Evolutionary conservation across 495 filamentous ascomycete species (phyloP).

Genomic region (Baudoinia panamericana): DNA sequence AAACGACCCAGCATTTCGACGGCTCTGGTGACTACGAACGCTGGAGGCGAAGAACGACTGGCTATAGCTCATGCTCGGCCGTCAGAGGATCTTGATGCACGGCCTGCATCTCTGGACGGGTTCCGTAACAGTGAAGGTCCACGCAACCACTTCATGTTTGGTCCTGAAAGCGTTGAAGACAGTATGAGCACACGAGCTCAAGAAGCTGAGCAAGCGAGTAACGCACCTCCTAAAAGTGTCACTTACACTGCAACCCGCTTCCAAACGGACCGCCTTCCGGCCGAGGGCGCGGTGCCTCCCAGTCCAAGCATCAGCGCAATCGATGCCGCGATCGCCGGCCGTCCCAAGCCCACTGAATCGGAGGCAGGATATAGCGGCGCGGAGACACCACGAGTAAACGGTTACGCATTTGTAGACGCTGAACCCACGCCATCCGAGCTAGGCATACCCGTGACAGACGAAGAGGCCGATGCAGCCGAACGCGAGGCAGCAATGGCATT

Average conservation of each 20-base stretch:
- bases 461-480: constrained; percentile 19
- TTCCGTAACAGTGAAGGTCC: constrained; percentile 52
- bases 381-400: constrained; percentile 78
- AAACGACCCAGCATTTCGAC: constrained; percentile 2
- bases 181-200: constrained; percentile 51
- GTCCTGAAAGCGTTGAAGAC: constrained; percentile 60
- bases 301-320: constrained; percentile 80
- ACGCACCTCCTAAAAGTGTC: constrained; percentile 62
- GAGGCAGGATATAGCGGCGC: constrained; percentile 51
- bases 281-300: constrained; percentile 37
- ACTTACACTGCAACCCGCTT: constrained; percentile 65
- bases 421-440: constrained; percentile 35
- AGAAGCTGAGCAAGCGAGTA: constrained; percentile 53
- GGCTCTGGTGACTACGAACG: constrained; percentile 19
- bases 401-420: constrained; percentile 84
- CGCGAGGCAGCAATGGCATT: constrained; percentile 26
- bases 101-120: constrained; percentile 64
- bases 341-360: constrained; percentile 44
- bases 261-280: constrained; percentile 24
- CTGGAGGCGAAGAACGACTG: constrained; percentile 5
- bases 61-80: constrained; percentile 8
- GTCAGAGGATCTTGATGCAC: constrained; percentile 43
- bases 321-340: constrained; percentile 73
- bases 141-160: constrained; percentile 81
- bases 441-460: constrained; percentile 12